Base-by-base conservation (phyloP, 306 rosid genomes). In the Corylus heterophylla region DNA sequence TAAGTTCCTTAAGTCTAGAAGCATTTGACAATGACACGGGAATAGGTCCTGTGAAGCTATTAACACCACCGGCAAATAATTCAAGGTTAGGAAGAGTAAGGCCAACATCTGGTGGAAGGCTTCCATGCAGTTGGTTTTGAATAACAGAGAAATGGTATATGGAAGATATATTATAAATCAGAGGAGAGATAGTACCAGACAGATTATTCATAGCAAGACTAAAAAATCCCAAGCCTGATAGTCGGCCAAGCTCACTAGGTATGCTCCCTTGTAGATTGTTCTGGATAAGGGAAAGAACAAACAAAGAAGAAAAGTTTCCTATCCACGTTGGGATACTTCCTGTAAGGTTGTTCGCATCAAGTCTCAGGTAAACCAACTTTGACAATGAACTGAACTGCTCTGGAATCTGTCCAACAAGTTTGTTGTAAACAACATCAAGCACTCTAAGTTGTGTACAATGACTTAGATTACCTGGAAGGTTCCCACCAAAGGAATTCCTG, bases 251-350 rank as follows among this genome's bases (percentile, higher is more conserved):
- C 70, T 54, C 93, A 8, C 70, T 56, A 17, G 87, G 89, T 69
- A 87, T 82, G 55, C 18, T 52, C 84, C 89, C 91, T 13, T 82
- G 81, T 4, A 87, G 76, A 10, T 78, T 86, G 82, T 84, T 89
- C 9, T 0, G 1, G 0, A 11, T 45, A 48, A 91, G 52, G 4
- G 39, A 6, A 37, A 91, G 2, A 0, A 1, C 0, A 54, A 67
- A 58, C 50, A 88, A 29, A 27, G 84, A 85, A 78, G 97, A 83
- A 27, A 83, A 76, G 8, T 86, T 88, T 29, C 89, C 89, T 42
- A 89, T 55, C 92, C 93, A 91, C 20, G 74, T 6, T 72, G 88
- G 93, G 62, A 89, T 86, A 44, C 51, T 80, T 69, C 90, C 89
- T 2, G 70, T 74, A 10, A 85, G 83, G 37, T 78, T 82, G 87